Conservation (phyloP, 1,139 yeast genomes). For the Williopsis jadinii region DNA sequence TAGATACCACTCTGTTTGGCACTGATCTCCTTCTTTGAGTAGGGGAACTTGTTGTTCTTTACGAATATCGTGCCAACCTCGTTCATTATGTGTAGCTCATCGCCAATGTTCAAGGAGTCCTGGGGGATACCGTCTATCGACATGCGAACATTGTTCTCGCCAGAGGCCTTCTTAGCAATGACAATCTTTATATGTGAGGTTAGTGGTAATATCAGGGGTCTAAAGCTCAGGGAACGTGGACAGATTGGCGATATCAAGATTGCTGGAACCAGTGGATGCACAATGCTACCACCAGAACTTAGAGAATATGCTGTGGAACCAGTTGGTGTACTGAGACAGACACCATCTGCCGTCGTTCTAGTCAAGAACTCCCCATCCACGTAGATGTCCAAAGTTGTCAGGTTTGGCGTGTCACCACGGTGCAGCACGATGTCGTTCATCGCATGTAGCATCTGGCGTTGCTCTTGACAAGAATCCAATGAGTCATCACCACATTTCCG, state of each 20-base stretch:
- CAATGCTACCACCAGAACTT: conserved; percentile 88
- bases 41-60: conserved; percentile 37
- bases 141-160: conserved; percentile 40
- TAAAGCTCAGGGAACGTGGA: conserved; percentile 77
- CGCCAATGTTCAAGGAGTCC: conserved; percentile 63
- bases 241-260: conserved; percentile 84
- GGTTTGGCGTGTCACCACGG: conserved; percentile 82
- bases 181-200: conserved; percentile 61
- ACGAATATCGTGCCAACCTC: conserved; percentile 50
- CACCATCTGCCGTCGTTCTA: conserved; percentile 88
- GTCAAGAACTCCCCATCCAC: conserved; percentile 81
- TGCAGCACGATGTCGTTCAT: conserved; percentile 89
- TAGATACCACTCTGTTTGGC: conserved; percentile 57
- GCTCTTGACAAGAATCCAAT: not conserved
- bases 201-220: conserved; percentile 79
- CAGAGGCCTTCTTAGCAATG: conserved; percentile 34
- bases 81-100: conserved; percentile 64
- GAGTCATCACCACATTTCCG: conserved; percentile 23
- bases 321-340: conserved; percentile 81
- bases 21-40: conserved; percentile 12
- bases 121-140: conserved; percentile 80
- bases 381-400: conserved; percentile 72
- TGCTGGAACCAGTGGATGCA: conserved; percentile 82
- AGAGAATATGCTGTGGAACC: conserved; percentile 93
- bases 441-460: conserved; percentile 45